Conservation (phyloP, 2,329 filamentous ascomycete genomes). For the Aspergillus pseudoterreus region DNA sequence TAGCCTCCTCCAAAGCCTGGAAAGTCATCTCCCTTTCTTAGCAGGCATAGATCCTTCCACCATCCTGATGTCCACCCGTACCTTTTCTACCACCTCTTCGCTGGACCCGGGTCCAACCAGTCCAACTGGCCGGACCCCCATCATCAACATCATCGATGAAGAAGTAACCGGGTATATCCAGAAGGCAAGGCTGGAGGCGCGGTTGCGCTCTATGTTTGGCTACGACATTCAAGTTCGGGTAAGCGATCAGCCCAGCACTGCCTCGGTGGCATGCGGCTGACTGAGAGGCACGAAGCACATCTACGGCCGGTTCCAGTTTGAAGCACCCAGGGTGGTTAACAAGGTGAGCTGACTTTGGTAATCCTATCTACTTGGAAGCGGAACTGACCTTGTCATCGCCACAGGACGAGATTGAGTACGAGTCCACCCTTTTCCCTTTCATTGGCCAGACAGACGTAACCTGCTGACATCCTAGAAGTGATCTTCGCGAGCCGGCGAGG, state of each 20-base stretch:
- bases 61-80: background rate
- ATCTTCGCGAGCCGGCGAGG: constrained; percentile 5
- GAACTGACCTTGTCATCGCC: background rate
- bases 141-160: constrained; percentile 6
- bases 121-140: background rate
- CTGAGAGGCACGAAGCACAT: constrained; percentile 1
- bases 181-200: constrained; percentile 6
- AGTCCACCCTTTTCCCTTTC: background rate
- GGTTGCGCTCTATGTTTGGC: constrained; percentile 6
- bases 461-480: background rate
- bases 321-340: constrained; percentile 8
- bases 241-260: background rate
- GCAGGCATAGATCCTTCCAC: background rate
- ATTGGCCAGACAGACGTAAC: background rate
- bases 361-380: background rate
- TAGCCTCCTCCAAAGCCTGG: background rate
- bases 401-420: constrained; percentile 11
- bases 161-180: constrained; percentile 9
- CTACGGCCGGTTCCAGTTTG: constrained; percentile 10
- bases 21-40: background rate
- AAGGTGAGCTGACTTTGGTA: constrained; percentile 1
- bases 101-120: background rate
- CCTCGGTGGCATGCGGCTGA: background rate
- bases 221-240: constrained; percentile 5
- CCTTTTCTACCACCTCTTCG: background rate